phyloP scores from a whole-genome alignment of 805 yeast genomes.

The Candida gorgasii region DNA sequence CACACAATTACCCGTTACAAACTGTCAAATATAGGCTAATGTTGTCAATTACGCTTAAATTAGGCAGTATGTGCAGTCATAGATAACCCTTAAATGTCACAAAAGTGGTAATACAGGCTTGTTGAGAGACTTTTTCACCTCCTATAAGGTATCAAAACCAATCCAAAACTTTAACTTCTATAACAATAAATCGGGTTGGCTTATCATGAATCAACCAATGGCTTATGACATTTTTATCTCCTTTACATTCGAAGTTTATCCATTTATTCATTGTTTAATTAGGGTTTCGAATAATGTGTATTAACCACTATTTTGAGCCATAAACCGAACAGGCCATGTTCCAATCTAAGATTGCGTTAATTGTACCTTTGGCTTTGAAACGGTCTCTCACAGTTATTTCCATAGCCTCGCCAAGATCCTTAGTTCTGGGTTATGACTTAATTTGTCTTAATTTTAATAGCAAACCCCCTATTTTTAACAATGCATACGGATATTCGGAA shows the following conservation, averaged over 20 bases:
- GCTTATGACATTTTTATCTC: background rate
- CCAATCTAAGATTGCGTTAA: background rate
- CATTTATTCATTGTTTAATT: background rate
- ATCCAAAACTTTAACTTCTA: background rate
- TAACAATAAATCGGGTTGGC: background rate
- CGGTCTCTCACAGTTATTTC: background rate
- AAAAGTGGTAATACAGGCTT: background rate
- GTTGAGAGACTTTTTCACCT: no score
- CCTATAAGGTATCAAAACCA: background rate
- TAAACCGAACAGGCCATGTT: background rate
- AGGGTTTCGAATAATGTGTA: background rate
- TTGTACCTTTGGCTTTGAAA: background rate
- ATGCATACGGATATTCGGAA: no score
- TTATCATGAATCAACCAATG: background rate
- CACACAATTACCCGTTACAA: background rate
- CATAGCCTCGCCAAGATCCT: slow-evolving; percentile 1
- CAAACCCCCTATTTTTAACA: no score
- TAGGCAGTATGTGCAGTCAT: background rate
- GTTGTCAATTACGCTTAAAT: background rate
- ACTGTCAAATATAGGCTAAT: slow-evolving; percentile 1
- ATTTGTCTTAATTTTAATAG: no score
- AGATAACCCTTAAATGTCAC: background rate
- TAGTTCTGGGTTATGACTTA: no score
- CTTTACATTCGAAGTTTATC: background rate
- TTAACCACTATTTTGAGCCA: slow-evolving; percentile 2